Conservation (phyloP, 1,284 basidiomycete genomes). For the Hortiboletus rubellus region DNA sequence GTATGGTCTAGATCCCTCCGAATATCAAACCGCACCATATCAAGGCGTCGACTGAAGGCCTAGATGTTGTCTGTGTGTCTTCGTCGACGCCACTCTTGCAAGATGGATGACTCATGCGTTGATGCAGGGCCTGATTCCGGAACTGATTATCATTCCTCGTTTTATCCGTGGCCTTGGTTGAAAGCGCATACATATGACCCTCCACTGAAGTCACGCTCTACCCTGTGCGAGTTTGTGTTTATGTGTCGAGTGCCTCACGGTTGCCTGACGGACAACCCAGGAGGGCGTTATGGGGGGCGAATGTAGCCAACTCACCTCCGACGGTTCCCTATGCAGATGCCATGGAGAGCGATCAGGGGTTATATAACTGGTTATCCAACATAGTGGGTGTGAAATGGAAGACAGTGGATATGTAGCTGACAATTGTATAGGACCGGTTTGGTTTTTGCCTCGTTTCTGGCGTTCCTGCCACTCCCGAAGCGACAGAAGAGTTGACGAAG, state of each 20-base stretch:
- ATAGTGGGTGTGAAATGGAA: conserved; percentile 55
- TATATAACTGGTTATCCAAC: conserved; percentile 82
- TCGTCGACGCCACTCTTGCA: not conserved
- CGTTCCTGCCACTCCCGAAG: conserved; percentile 80
- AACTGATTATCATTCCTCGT: conserved; percentile 58
- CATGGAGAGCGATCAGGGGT: conserved; percentile 69
- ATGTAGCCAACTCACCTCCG: conserved; percentile 76
- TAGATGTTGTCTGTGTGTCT: conserved; percentile 63
- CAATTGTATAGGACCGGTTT: conserved; percentile 62
- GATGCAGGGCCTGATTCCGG: conserved; percentile 58
- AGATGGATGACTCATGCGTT: conserved; percentile 5
- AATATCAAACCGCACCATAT: conserved; percentile 70
- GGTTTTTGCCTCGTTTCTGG: conserved; percentile 89
- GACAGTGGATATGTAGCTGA: conserved; percentile 5
- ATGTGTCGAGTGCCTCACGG: not conserved
- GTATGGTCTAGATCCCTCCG: conserved; percentile 61
- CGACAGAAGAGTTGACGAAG: conserved; percentile 77
- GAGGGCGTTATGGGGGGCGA: conserved; percentile 79
- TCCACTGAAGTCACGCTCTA: conserved; percentile 36
- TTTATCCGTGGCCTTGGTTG: conserved; percentile 90
- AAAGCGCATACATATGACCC: conserved; percentile 76
- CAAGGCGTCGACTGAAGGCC: conserved; percentile 60
- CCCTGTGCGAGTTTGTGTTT: conserved; percentile 43
- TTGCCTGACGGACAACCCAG: conserved; percentile 38
- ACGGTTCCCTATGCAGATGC: conserved; percentile 74